Conservation (phyloP, 148 eudicot species). For the Chenopodium berlandieri region DNA sequence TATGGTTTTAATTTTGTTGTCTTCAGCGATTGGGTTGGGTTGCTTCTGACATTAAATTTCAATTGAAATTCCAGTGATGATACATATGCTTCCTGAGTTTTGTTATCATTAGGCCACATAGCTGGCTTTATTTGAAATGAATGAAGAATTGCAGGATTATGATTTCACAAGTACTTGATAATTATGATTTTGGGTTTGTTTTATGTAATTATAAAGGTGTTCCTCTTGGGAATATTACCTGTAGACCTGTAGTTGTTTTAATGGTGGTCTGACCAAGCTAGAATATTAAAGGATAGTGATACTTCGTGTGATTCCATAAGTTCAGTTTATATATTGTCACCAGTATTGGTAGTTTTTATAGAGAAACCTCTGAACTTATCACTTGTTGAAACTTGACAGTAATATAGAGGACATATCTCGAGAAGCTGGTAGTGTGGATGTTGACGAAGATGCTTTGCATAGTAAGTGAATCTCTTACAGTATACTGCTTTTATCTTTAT, state of each 20-base stretch:
- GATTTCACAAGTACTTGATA: not conserved
- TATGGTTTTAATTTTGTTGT: not conserved
- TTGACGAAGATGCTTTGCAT: constrained; percentile 65
- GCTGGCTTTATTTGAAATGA: not conserved
- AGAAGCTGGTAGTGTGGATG: constrained; percentile 84
- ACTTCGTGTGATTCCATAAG: not conserved
- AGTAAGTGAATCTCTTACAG: constrained; percentile 50
- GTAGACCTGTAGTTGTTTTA: no score
- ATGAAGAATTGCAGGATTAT: not conserved
- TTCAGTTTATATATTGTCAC: not conserved
- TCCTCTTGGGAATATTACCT: not conserved
- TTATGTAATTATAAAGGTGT: no score
- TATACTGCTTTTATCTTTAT: not conserved
- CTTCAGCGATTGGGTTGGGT: not conserved
- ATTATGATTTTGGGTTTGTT: no score
- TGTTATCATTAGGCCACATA: no score
- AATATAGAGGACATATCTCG: constrained; percentile 97
- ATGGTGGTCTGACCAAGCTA: not conserved
- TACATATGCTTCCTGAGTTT: no score
- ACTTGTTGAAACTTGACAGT: constrained; percentile 46
- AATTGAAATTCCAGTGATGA: no score
- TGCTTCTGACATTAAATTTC: not conserved
- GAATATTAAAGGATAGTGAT: not conserved
- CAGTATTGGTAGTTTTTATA: not conserved
- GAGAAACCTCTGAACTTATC: constrained; percentile 5